Evolutionary conservation across 1,284 basidiomycete species (phyloP).

Genomic region (Melampsora larici-populina): DNA sequence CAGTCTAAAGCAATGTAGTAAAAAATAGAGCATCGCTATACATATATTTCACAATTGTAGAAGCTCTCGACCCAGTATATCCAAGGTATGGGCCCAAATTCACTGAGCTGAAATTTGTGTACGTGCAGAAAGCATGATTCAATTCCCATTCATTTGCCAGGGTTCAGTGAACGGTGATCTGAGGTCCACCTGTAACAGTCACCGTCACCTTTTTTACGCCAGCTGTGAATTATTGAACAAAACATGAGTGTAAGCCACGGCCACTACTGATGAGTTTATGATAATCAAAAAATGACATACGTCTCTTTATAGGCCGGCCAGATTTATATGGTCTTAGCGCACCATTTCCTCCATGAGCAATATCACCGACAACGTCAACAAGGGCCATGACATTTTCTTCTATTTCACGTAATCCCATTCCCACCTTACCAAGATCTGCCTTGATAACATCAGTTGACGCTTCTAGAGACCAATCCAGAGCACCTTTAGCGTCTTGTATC

Average conservation of each 20-base stretch:
- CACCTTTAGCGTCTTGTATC: constrained; percentile 73
- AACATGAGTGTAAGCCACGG: neutral
- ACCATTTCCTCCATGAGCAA: constrained; percentile 30
- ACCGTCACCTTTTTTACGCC: constrained; percentile 1
- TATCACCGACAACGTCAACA: constrained; percentile 12
- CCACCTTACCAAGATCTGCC: constrained; percentile 10
- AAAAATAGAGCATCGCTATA: too few relatives aligned
- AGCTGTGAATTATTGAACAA: neutral
- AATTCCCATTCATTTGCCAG: too few relatives aligned
- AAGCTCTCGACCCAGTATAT: too few relatives aligned
- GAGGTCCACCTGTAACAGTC: constrained; percentile 5
- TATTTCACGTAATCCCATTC: constrained; percentile 27
- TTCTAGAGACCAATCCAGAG: constrained; percentile 89
- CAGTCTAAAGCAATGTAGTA: too few relatives aligned
- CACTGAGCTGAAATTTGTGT: too few relatives aligned
- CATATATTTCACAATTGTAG: too few relatives aligned
- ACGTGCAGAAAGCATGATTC: too few relatives aligned
- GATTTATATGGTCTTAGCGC: constrained; percentile 23
- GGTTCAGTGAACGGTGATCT: neutral
- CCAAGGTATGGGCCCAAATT: too few relatives aligned
- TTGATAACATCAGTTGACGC: neutral
- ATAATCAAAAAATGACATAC: neutral
- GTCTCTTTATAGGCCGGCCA: constrained; percentile 33
- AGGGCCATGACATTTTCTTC: constrained; percentile 34
- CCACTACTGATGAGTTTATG: neutral